Evolutionary conservation across 106 monocot species (phyloP).

Genomic region (Dactylorhiza incarnata): DNA sequence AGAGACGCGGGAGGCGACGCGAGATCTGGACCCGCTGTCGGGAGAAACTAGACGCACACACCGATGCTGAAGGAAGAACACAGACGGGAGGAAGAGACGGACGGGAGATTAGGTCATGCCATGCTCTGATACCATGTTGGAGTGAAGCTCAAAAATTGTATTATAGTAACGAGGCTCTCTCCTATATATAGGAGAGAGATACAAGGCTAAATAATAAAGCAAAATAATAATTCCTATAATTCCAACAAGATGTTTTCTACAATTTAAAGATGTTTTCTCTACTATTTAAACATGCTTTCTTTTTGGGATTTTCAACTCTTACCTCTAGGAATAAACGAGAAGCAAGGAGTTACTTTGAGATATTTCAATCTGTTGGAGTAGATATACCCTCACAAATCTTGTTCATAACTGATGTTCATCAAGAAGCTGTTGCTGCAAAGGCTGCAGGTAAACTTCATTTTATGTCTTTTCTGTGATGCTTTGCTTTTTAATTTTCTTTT

Average conservation of each 20-base stretch:
- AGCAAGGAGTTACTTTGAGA: slow-evolving; percentile 71
- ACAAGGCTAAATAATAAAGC: no score
- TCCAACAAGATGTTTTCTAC: not conserved
- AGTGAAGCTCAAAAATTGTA: no score
- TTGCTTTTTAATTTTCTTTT: not conserved
- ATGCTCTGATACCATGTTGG: no score
- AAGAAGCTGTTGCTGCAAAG: slow-evolving; percentile 95
- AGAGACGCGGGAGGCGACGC: no score
- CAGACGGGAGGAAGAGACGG: no score
- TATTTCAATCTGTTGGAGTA: slow-evolving; percentile 79
- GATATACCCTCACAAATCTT: slow-evolving; percentile 77
- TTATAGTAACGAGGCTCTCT: no score
- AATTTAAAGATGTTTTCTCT: not conserved
- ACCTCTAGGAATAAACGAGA: slow-evolving; percentile 85
- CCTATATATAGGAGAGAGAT: no score
- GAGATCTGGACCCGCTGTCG: no score
- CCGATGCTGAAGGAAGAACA: no score
- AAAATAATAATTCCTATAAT: no score
- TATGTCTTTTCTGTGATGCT: not conserved
- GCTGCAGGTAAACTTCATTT: slow-evolving; percentile 47
- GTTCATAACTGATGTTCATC: slow-evolving; percentile 93
- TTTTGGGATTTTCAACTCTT: slow-evolving; percentile 3
- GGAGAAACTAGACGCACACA: no score
- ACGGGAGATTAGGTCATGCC: no score
- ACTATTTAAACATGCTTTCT: not conserved